Evolutionary conservation across 768 basidiomycete species (phyloP).

Genomic region (Lactifluus echinatus): DNA sequence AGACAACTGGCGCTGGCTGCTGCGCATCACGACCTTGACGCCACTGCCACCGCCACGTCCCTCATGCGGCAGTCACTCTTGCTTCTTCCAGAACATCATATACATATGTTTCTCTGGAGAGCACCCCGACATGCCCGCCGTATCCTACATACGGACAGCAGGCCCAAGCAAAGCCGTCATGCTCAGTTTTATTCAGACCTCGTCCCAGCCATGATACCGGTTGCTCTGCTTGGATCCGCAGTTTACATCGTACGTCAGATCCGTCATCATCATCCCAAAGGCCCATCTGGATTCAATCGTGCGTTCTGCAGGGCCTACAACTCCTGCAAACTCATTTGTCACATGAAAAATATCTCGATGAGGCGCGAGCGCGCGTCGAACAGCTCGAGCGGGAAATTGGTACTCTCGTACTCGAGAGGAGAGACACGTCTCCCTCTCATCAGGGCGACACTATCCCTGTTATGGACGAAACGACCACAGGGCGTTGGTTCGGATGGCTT

Average conservation of each 20-base stretch:
- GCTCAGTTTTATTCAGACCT: slow-evolving; percentile 60
- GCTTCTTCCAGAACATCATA: too few species aligned
- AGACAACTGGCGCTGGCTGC: too few species aligned
- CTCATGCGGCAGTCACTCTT: too few species aligned
- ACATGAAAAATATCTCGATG: slow-evolving; percentile 63
- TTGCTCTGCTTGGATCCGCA: slow-evolving; percentile 69
- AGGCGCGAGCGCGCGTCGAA: slow-evolving; percentile 45
- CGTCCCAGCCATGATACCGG: slow-evolving; percentile 69
- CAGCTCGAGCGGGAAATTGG: slow-evolving; percentile 54
- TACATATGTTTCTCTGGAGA: not conserved
- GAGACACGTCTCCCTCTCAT: not conserved
- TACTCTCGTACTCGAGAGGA: slow-evolving; percentile 21
- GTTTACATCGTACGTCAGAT: slow-evolving; percentile 59
- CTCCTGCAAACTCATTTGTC: slow-evolving; percentile 52
- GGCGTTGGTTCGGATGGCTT: slow-evolving; percentile 5
- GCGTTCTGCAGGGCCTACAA: slow-evolving; percentile 44
- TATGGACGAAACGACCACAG: not conserved
- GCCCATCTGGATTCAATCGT: not conserved
- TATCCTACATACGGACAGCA: slow-evolving; percentile 16
- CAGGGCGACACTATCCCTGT: not conserved
- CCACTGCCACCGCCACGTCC: too few species aligned
- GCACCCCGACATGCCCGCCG: not conserved
- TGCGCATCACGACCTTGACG: too few species aligned
- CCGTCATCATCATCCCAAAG: not conserved
- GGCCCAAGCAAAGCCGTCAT: slow-evolving; percentile 37